These are phyloP conservation scores for Xylaria arbuscula DNA, from an alignment of 2,329 filamentous ascomycete species.

Conservation along the genomic window DNA sequence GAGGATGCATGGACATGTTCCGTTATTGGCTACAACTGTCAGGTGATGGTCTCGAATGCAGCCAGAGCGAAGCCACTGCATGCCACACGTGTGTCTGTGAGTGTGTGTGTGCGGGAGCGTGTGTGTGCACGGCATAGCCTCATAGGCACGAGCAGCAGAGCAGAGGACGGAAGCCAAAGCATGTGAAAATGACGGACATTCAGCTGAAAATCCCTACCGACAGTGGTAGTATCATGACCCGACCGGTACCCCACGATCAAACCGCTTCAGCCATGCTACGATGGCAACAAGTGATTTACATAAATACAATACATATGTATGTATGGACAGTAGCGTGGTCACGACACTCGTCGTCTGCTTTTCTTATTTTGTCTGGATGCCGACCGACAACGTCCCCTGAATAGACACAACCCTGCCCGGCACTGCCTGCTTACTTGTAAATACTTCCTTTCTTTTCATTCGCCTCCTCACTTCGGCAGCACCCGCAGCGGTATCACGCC, in stretches of 20 bases:
- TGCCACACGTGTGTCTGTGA: constrained; percentile 24
- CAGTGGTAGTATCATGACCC: neutral
- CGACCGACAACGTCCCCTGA: neutral
- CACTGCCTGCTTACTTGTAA: neutral
- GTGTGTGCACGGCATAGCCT: constrained; percentile 9
- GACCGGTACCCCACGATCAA: neutral
- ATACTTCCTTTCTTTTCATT: neutral
- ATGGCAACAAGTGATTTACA: neutral
- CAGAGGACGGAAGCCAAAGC: constrained; percentile 12
- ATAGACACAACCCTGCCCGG: neutral
- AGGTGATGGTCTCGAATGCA: constrained; percentile 24
- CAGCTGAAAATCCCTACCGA: constrained; percentile 7
- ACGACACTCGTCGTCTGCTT: neutral
- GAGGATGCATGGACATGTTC: constrained; percentile 2
- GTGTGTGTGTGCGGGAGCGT: neutral
- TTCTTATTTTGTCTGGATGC: neutral
- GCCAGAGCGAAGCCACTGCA: constrained; percentile 24
- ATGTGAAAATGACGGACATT: constrained; percentile 34
- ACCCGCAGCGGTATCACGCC: constrained; percentile 26
- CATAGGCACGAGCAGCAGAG: constrained; percentile 5
- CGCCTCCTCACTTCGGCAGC: constrained; percentile 24
- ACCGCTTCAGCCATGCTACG: neutral
- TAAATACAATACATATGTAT: neutral
- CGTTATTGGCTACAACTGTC: constrained; percentile 23
- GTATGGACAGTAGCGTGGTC: neutral